Conservation (phyloP, 1,284 basidiomycete genomes). For the Mycosarcoma mackinlayi region DNA sequence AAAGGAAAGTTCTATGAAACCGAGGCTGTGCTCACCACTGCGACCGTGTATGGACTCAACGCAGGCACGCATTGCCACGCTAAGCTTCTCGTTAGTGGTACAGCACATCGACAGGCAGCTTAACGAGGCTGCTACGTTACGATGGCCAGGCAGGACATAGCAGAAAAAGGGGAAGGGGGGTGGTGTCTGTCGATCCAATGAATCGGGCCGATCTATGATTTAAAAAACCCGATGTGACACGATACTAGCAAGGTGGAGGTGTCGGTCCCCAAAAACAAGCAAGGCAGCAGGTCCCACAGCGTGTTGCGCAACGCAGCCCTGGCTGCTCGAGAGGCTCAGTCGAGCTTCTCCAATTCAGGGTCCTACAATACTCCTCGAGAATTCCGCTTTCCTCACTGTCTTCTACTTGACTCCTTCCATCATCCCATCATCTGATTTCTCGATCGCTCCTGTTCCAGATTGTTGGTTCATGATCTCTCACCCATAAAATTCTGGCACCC, state of each 20-base stretch:
- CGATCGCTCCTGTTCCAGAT: too few relatives aligned
- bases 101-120: too few relatives aligned
- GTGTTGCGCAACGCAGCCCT: not conserved
- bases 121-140: not conserved
- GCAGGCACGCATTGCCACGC: too few relatives aligned
- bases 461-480: too few relatives aligned
- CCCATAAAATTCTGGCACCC: too few relatives aligned
- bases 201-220: not conserved
- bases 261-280: conserved; percentile 9
- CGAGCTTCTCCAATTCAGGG: conserved; percentile 10
- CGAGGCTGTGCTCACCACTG: conserved; percentile 26
- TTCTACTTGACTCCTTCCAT: too few relatives aligned
- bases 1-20: conserved; percentile 30
- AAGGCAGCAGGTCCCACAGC: not conserved
- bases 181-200: not conserved
- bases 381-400: too few relatives aligned
- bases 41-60: too few relatives aligned
- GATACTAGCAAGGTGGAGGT: conserved; percentile 20
- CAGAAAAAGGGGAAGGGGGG: not conserved
- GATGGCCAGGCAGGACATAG: not conserved
- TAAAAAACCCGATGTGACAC: not conserved
- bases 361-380: too few relatives aligned
- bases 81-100: too few relatives aligned
- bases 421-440: too few relatives aligned
- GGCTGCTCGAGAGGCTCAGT: conserved; percentile 11